Evolutionary conservation across 2,329 filamentous ascomycete genomes (phyloP), one percentile per base, ranked within the genome.

Genomic region (Aspergillus sp.): DNA sequence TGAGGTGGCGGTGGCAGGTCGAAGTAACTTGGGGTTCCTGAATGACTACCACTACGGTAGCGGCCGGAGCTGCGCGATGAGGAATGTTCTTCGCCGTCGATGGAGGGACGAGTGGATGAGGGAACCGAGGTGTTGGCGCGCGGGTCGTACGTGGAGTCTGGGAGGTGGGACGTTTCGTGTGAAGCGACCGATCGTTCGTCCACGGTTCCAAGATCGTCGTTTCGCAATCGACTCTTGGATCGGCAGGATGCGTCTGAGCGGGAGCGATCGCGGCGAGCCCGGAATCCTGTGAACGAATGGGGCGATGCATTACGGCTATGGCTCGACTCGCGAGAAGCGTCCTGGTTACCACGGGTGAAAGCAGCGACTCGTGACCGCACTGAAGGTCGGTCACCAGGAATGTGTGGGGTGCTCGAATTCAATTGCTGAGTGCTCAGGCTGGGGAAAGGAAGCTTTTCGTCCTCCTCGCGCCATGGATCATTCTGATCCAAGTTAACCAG

Each of bases 151-250:
- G 52, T 59, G 38, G 53, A 53, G 17, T 63, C 62, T 4, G 62
- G 60, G 15, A 46, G 48, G 9, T 55, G 53, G 38, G 57, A 57
- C 15, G 56, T 61, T 2, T 59, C 57, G 27, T 64, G 62, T 15
- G 55, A 59, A 38, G 57, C 60, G 1, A 67, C 66, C 5, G 67
- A 58, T 10, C 71, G 71, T 59, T 78, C 75, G 3, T 68, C 63
- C 61, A 78, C 72, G n/a, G 74, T 70, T 50, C 74, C 73, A 2
- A 78, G 59, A 54, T 81, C 78, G 45, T 81, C 78, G 25, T 74
- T 70, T 41, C 73, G 67, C 39, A 69, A 67, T 38, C 76, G 74
- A 58, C 79, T 82, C 52, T 75, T 74, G 6, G 79, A 81, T 23
- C 79, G 74, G 23, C 72, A 73, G 45, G 73, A 74, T 3, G 74